Conservation (phyloP, 805 yeast species). For the Candida patagonica region DNA sequence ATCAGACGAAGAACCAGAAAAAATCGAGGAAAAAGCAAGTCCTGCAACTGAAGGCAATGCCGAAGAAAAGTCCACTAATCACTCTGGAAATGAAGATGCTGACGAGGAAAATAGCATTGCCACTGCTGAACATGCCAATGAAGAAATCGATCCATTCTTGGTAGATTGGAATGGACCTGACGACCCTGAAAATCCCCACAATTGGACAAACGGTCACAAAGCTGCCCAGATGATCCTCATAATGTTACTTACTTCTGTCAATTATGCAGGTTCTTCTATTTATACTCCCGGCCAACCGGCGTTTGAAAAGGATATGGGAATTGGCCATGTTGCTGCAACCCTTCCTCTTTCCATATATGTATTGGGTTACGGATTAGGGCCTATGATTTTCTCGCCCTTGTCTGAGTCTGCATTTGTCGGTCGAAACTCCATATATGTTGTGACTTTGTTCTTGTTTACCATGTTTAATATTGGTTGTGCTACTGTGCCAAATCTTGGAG, state of each 20-base stretch:
- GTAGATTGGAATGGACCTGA: slow-evolving; percentile 27
- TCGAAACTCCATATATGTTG: slow-evolving; percentile 40
- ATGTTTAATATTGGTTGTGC: slow-evolving; percentile 52
- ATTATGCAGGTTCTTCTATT: slow-evolving; percentile 53
- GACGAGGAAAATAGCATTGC: not conserved
- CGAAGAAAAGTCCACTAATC: not conserved
- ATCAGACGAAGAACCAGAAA: too few species aligned
- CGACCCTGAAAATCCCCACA: slow-evolving; percentile 37
- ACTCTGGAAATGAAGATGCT: not conserved
- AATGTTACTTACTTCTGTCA: slow-evolving; percentile 39
- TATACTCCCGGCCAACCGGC: slow-evolving; percentile 44
- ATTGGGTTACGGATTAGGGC: slow-evolving; percentile 61
- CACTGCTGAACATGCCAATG: not conserved
- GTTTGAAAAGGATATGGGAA: slow-evolving; percentile 34
- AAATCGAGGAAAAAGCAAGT: too few species aligned
- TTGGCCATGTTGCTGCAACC: slow-evolving; percentile 40
- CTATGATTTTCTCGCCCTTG: slow-evolving; percentile 53
- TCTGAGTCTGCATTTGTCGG: slow-evolving; percentile 39
- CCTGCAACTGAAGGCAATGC: too few species aligned
- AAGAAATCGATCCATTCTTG: slow-evolving; percentile 15
- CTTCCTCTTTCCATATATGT: slow-evolving; percentile 50
- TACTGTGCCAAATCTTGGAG: slow-evolving; percentile 40
- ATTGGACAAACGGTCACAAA: slow-evolving; percentile 43
- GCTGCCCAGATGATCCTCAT: slow-evolving; percentile 31
- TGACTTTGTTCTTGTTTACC: slow-evolving; percentile 38